Base-by-base conservation (phyloP, 192 early-diverging fungal species). In the Linnemannia zychae region DNA sequence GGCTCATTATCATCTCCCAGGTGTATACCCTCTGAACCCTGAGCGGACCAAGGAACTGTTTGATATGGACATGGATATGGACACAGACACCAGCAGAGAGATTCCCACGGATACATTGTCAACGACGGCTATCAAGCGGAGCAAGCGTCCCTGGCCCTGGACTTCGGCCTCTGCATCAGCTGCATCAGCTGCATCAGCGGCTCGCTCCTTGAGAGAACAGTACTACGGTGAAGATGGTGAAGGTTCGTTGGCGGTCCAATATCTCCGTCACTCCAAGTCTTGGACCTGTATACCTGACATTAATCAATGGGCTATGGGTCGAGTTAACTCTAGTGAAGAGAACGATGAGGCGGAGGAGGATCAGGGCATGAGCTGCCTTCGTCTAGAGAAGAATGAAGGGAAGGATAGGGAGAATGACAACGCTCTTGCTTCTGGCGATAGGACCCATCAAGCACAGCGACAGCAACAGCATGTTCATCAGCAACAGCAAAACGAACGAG, bases 11-110 rank as follows among this genome's bases (percentile, higher is more conserved):
- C 57, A 63, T 31, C 57, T 31, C 57, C 57, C 57, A 0, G 57
- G 57, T 3, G 24, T 31, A 24, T 31, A 63, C 57, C 57, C 24
- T 12, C 57, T 63, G 57, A 31, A 63, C 57, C 57, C 57, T 63
- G 57, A 63, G 57, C 57, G 57, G 28, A 63, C 57, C 57, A 63
- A 63, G 57, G 57, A 31, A 15, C 57, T 63, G 57, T 63, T 63
- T 31, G 57, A 63, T 24, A 63, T 63, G 24, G 28, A 63, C 15
- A 31, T 16, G 24, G n/a, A 57, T 11, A 31, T 24, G 57, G 57
- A 63, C 57, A 31, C 24, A 11, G 57, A 63, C 22, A 33, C 57
- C 9, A 28, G 31, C 12, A 31, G 1, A 9, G 57, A 31, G 12
- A 63, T 57, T 4, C 40, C 40, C 40, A 44, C 40, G 40, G 40